Percentiles rank a stretch among this genome's conserved stretches.
Evolutionary conservation across 805 yeast genomes (phyloP).

Genomic region (Cyberlindnera galapagoensis): DNA sequence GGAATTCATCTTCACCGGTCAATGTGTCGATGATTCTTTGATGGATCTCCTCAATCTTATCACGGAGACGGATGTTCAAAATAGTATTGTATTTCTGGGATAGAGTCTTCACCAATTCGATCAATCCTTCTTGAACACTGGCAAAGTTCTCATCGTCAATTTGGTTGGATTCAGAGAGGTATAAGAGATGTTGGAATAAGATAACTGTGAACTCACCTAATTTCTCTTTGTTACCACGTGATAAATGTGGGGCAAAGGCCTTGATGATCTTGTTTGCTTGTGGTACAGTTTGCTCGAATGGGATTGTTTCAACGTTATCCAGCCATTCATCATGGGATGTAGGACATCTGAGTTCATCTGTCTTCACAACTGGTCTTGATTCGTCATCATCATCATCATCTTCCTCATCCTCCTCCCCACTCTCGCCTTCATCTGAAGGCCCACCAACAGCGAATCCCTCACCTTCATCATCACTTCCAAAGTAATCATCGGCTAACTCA

Average conservation of each 20-base stretch:
- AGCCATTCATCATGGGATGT: conserved; percentile 37
- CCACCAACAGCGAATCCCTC: conserved; percentile 36
- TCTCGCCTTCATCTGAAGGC: conserved; percentile 13
- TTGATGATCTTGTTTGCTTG: conserved; percentile 51
- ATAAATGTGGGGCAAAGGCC: conserved; percentile 67
- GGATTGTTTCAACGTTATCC: conserved; percentile 27
- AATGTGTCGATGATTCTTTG: conserved; percentile 33
- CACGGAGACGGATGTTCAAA: conserved; percentile 58
- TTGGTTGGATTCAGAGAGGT: conserved; percentile 35
- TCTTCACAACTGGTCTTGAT: conserved; percentile 8
- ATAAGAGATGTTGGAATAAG: conserved; percentile 54
- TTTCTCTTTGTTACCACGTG: conserved; percentile 74
- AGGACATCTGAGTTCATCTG: conserved; percentile 37
- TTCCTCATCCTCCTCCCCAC: conserved; percentile 27
- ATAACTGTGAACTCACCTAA: conserved; percentile 58
- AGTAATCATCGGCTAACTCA: conserved; percentile 61
- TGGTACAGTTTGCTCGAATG: conserved; percentile 36
- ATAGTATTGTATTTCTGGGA: conserved; percentile 60
- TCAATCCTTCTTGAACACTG: conserved; percentile 35
- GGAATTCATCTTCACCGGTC: conserved; percentile 28
- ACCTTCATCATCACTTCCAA: conserved; percentile 46
- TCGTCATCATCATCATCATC: conserved; percentile 21
- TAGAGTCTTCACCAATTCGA: conserved; percentile 44
- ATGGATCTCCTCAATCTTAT: conserved; percentile 49
- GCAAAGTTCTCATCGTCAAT: conserved; percentile 31